Evolutionary conservation across 352 stramenopile species (phyloP), one percentile per base, ranked within the genome.

Genomic region (Globisporangium radiosum): DNA sequence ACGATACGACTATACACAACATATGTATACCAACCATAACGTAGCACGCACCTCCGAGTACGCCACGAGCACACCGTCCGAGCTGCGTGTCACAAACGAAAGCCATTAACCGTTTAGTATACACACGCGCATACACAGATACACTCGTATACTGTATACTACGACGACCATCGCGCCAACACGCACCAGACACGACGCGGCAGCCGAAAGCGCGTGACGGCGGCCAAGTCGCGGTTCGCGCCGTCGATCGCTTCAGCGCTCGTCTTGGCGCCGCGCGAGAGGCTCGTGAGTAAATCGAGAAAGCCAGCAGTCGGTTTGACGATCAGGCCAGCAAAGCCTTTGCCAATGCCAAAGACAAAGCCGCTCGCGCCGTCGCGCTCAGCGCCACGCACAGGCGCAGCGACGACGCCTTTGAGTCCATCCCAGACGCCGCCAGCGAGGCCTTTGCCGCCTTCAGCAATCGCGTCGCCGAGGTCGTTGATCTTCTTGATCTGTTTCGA

Each of bases 251-350:
- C 81, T 40, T 91, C 78, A 13, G 85, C 85, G 63, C 81, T 94
- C 43, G 80, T 88, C 64, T 94, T 94, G 19, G 83, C 83, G 17
- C 85, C 85, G 59, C 81, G 63, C 17, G 83, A 94, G 37, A 93
- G 62, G 59, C 78, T 92, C 14, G 83, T 94, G 17, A 93, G 73
- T 56, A 94, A 69, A 47, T 94, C 85, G 7, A 94, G 65, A 56
- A 94, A 90, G 0, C 85, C 85, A 5, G 83, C 85, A 1, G 83
- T 90, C 1, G 85, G 85, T 56, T 94, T 94, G 2, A 93, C 83
- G 7, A 94, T 84, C 45, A 94, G 66, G 17, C 85, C 85, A 7
- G 83, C 85, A 50, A 93, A 78, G 7, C 85, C 85, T 62, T 94
- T 88, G 47, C 85, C 85, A 15, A 94, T 86, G n/a, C 85, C 85